Percentiles rank a stretch among this genome's conserved stretches.
Evolutionary conservation across 2,329 filamentous ascomycete species (phyloP).

Genomic region (Dothistroma septosporum): DNA sequence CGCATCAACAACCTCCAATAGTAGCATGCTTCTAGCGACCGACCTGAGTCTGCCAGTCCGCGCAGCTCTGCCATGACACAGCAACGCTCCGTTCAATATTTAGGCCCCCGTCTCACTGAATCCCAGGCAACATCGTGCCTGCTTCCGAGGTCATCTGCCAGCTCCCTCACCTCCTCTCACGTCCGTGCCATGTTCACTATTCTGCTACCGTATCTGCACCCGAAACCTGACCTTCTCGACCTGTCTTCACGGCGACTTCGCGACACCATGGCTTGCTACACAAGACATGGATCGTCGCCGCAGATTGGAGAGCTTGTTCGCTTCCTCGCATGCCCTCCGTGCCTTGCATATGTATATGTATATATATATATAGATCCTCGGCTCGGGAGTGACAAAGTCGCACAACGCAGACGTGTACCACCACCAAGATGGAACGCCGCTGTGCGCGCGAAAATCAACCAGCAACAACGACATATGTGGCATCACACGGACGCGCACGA

Average conservation of each 20-base stretch:
- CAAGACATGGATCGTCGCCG: neutral
- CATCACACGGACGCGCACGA: constrained; percentile 5
- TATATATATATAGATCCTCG: neutral
- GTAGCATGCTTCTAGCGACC: neutral
- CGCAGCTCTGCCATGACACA: neutral
- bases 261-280: neutral
- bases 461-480: constrained; percentile 3
- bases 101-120: neutral
- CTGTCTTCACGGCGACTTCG: neutral
- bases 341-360: constrained; percentile 2
- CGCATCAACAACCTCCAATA: neutral
- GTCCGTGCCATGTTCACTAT: neutral
- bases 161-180: too few relatives aligned
- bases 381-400: neutral
- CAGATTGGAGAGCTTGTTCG: neutral
- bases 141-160: neutral
- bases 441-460: neutral
- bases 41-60: neutral
- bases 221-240: neutral
- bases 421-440: neutral
- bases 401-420: neutral
- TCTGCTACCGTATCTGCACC: neutral
- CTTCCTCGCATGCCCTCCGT: neutral
- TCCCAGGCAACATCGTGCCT: too few relatives aligned
- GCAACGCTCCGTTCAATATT: neutral